These are phyloP conservation scores for Paramecium primaurelia DNA, from an alignment of 73 alveolate genomes.

Conservation along the genomic window DNA sequence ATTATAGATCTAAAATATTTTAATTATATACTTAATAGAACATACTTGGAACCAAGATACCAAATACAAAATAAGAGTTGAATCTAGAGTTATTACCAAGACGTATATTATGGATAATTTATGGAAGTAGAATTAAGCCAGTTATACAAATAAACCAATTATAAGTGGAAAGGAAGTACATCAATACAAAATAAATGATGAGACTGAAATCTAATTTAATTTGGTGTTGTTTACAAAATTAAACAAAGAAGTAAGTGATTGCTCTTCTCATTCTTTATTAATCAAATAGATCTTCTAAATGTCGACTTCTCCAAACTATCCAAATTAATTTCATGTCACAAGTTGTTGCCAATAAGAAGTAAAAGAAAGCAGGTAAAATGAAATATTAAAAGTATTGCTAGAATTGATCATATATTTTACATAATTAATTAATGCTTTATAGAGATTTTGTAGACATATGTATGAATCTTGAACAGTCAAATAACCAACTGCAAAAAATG, in stretches of 20 bases:
- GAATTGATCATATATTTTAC: not conserved
- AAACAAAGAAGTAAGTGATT: slow-evolving; percentile 2
- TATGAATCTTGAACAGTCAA: slow-evolving; percentile 27
- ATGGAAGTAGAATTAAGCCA: slow-evolving; percentile 1
- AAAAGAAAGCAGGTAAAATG: slow-evolving; percentile 29
- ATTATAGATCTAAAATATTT: not conserved
- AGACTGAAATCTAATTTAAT: slow-evolving; percentile 24
- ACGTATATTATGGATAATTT: slow-evolving; percentile 23
- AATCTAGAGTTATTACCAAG: slow-evolving; percentile 35
- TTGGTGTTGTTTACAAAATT: not conserved
- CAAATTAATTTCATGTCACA: slow-evolving; percentile 35
- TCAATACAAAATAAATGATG: not conserved
- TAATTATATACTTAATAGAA: not conserved
- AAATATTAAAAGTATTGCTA: slow-evolving; percentile 30
- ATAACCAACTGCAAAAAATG: not conserved
- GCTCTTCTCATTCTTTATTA: slow-evolving; percentile 19
- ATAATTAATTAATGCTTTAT: slow-evolving; percentile 25
- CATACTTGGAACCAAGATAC: not conserved
- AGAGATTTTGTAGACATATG: slow-evolving; percentile 2
- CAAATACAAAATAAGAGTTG: not conserved
- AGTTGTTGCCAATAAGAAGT: slow-evolving; percentile 20
- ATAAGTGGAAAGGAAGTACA: not conserved
- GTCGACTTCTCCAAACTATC: slow-evolving; percentile 33
- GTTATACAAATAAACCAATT: slow-evolving; percentile 43
- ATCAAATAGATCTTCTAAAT: not conserved